Base-by-base conservation (phyloP, 2,329 filamentous ascomycete genomes). In the Akanthomyces muscarius region DNA sequence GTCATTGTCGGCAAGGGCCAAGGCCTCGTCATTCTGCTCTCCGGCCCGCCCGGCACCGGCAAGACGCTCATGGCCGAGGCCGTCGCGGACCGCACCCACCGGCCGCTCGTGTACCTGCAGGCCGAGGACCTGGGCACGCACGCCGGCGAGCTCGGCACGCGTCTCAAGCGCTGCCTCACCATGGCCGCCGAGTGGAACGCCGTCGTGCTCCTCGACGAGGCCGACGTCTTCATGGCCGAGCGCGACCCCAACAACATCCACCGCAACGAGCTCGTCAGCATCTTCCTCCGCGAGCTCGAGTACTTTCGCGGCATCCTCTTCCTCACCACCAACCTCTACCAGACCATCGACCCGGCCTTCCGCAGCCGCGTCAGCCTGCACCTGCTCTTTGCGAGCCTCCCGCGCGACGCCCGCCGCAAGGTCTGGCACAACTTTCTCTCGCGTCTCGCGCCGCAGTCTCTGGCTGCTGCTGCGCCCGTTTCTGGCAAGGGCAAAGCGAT, bases 171-270 rank as follows among this genome's bases (percentile, higher is more conserved):
- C 36, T 74, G 77, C 36, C 81, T 85, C 47, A 73, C 77, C 63
- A 76, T 82, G 64, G 81, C 80, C 2, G 75, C 77, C 0, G 75
- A 76, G 18, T 85, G 82, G 81, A 76, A 78, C 25, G 80, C 79
- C 10, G 77, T 84, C 7, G 70, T 84, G 23, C 72, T 85, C 4
- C 75, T 84, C 3, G 81, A 83, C 65, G 81, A 83, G 70, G 80
- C 81, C 8, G 82, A 83, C 64, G 79, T 84, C 2, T 84, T 83
- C 69, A 77, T 84, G 70, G 77, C 78, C 1, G 73, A 77, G 69
- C 75, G 81, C 5, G 73, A 78, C 59, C 74, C 75, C 45, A 73
- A 74, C 45, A 77, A 83, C 65, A 75, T 83, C 16, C 72, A 73
- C 45, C 75, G 80, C 18, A 84, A 84, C 68, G 80, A 78, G 54